phyloP scores from a whole-genome alignment of 169 alveolate genomes.

The Perkinsus chesapeaki region DNA sequence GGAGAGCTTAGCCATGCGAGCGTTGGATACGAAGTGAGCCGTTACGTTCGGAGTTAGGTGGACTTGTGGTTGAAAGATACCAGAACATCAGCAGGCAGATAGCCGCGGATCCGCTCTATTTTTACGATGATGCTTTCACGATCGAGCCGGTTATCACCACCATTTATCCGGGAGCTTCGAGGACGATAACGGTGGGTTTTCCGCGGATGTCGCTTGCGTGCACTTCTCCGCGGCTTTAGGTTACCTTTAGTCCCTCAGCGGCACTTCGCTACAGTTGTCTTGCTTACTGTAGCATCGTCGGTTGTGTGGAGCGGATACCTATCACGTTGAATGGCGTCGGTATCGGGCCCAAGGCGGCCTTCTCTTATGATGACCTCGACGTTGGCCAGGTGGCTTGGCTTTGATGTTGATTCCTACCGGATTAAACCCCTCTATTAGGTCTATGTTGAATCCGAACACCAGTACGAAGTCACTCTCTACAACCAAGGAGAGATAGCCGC shows the following conservation, averaged over 20 bases:
- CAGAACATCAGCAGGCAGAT: conserved; percentile 15
- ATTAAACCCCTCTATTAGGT: not conserved
- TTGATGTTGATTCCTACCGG: not conserved
- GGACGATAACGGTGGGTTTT: conserved; percentile 8
- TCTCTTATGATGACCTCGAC: conserved; percentile 73
- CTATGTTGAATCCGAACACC: conserved; percentile 66
- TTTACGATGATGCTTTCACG: conserved; percentile 73
- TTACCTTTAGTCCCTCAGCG: conserved; percentile 70
- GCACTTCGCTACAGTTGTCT: conserved; percentile 75
- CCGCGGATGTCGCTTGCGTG: not conserved
- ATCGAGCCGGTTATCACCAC: conserved; percentile 78
- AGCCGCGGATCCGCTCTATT: conserved; percentile 70
- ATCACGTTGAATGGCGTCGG: conserved; percentile 77
- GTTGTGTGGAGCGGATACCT: conserved; percentile 68
- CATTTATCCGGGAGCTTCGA: conserved; percentile 72
- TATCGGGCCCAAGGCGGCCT: conserved; percentile 81
- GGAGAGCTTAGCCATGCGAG: not conserved
- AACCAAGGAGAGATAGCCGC: conserved; percentile 77
- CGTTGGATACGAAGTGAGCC: not conserved
- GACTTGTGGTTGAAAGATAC: no score
- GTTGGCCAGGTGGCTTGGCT: conserved; percentile 62
- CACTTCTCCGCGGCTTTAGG: not conserved
- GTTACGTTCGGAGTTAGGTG: not conserved
- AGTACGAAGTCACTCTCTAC: conserved; percentile 62
- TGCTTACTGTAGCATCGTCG: conserved; percentile 63